Evolutionary conservation across 371 early-diverging fungal genomes (phyloP), one percentile per base, ranked within the genome.

Genomic region (Entomophthora muscae): DNA sequence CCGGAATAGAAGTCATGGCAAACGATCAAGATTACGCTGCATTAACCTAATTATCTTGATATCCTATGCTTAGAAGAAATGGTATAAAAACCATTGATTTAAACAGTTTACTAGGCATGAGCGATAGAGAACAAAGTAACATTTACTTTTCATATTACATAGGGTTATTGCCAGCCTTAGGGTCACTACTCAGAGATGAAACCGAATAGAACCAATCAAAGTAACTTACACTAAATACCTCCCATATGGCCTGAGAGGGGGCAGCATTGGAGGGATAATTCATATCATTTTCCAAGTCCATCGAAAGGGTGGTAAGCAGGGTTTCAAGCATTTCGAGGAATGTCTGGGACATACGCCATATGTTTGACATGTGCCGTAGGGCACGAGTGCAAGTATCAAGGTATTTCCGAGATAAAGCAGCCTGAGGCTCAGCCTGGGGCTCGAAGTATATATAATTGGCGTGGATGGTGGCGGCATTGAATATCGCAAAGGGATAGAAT

Each of bases 381-480:
- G 62, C 62, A 5, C 23, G 23, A 2, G 53, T 27, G 30, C 52
- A 51, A n/a, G 5, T 23, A 5, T 24, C 26, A 5, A 52, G 53
- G 3, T 31, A 23, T 22, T 22, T 23, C 17, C 30, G n/a, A 7
- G 62, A 62, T 1, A 13, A 12, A 12, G 10, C 7, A 13, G 23
- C 30, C 29, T 51, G 51, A 24, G 32, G n/a, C 5, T 23, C 10
- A 17, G 32, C 33, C 1, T 7, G 22, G 23, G 61, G 61, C 1
- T 62, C 62, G 21, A 62, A 24, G 29, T 52, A 33, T 10, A 52
- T 21, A 27, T 17, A 51, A 1, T 62, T 62, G 53, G 62, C 42
- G 29, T 62, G 62, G 28, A 62, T 62, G 0, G 62, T 62, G 24
- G 62, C 62, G n/a, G 62, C 62, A 29, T 62, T 62, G 3, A 62